Evolutionary conservation across 2,329 filamentous ascomycete species (phyloP).

Genomic region (Phymatotrichopsis omnivora): DNA sequence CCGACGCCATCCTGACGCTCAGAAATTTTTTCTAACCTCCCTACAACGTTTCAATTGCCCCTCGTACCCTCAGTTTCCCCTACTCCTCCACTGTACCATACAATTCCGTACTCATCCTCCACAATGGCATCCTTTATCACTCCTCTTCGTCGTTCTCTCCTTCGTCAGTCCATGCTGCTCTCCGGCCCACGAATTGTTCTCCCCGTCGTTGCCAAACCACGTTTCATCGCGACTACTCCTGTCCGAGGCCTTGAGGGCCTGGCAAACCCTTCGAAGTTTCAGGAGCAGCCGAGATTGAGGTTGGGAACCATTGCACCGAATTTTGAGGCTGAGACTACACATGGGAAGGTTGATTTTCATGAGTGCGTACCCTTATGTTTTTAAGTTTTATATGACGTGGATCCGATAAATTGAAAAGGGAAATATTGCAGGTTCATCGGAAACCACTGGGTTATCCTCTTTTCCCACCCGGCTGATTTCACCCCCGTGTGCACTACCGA

Average conservation of each 20-base stretch:
- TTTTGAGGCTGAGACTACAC: constrained; percentile 72
- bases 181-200: no score
- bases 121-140: no score
- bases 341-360: constrained; percentile 71
- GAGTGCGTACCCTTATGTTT: constrained; percentile 40
- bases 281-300: constrained; percentile 42
- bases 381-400: no score
- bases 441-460: constrained; percentile 69
- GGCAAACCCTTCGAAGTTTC: constrained; percentile 4
- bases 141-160: no score
- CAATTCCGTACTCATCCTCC: no score
- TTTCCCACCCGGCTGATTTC: constrained; percentile 82
- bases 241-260: not conserved
- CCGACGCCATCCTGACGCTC: no score
- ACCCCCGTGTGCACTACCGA: constrained; percentile 95
- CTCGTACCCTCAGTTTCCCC: no score
- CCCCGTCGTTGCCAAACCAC: not conserved
- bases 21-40: no score
- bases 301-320: constrained; percentile 62
- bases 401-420: no score
- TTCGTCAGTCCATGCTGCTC: no score
- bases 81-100: no score
- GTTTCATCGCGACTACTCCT: constrained; percentile 1
- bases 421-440: constrained; percentile 58
- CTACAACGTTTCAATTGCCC: no score